phyloP scores from a whole-genome alignment of 1,139 yeast species.

The Diutina sp. region DNA sequence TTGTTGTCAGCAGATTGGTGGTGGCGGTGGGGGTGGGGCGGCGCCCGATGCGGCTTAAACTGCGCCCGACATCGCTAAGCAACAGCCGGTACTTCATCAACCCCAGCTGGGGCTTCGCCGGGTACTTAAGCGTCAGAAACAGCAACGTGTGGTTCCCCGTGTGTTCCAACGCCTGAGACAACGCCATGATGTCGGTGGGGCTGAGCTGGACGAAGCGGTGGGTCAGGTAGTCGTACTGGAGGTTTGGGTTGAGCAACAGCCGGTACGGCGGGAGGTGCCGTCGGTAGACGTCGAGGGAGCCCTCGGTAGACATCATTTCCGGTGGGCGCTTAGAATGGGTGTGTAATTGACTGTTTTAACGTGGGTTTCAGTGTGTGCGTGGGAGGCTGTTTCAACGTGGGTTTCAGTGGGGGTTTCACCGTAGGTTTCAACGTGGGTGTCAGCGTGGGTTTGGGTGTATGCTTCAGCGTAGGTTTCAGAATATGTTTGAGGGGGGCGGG shows the following conservation, averaged over 20 bases:
- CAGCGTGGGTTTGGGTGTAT: no score
- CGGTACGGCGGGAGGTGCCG: conserved; percentile 30
- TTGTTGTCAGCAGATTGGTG: neutral
- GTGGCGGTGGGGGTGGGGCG: neutral
- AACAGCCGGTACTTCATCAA: conserved; percentile 33
- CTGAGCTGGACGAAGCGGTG: conserved; percentile 27
- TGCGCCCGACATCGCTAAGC: conserved; percentile 21
- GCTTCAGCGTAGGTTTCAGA: no score
- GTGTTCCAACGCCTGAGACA: conserved; percentile 4
- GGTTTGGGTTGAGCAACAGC: conserved; percentile 27
- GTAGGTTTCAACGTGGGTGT: no score
- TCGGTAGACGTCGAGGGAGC: neutral
- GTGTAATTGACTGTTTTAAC: neutral
- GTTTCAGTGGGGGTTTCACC: no score
- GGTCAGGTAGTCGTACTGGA: conserved; percentile 29
- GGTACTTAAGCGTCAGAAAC: conserved; percentile 1
- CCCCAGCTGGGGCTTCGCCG: conserved; percentile 5
- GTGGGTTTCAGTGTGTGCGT: no score
- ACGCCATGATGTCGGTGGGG: conserved; percentile 10
- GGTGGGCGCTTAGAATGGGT: no score
- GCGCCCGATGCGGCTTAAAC: neutral
- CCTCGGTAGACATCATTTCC: no score
- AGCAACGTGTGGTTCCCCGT: neutral
- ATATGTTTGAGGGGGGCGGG: no score
- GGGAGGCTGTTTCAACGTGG: no score